Evolutionary conservation across 352 stramenopile species (phyloP).

Genomic region (Pilasporangium apinafurcum): DNA sequence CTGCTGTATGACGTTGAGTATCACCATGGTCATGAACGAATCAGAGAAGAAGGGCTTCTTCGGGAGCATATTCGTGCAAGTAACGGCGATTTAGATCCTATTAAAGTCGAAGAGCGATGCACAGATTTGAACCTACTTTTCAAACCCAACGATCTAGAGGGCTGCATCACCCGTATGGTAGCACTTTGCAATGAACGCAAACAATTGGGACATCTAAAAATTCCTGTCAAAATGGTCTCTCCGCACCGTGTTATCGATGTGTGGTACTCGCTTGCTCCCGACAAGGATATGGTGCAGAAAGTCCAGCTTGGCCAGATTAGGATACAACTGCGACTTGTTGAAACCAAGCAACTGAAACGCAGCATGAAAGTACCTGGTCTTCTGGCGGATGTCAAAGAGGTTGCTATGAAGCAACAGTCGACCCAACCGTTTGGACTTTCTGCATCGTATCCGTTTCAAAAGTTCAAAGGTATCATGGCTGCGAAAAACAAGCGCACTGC

Average conservation of each 20-base stretch:
- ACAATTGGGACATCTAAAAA: constrained; percentile 52
- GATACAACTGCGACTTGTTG: constrained; percentile 34
- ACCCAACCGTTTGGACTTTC: neutral
- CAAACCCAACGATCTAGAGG: constrained; percentile 52
- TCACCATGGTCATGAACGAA: constrained; percentile 41
- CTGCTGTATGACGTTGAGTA: constrained; percentile 72
- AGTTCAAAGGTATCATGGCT: constrained; percentile 6
- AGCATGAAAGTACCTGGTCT: constrained; percentile 26
- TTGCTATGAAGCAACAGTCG: constrained; percentile 1
- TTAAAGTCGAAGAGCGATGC: constrained; percentile 50
- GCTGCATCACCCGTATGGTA: constrained; percentile 56
- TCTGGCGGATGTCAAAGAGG: constrained; percentile 24
- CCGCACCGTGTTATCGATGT: constrained; percentile 47
- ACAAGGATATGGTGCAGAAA: constrained; percentile 67
- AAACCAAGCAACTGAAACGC: constrained; percentile 21
- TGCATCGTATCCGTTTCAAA: constrained; percentile 2
- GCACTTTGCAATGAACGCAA: constrained; percentile 32
- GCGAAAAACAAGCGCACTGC: constrained; percentile 1
- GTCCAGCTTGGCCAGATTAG: constrained; percentile 48
- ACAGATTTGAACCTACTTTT: constrained; percentile 63
- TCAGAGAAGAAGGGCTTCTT: constrained; percentile 54
- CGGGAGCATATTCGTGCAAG: constrained; percentile 47
- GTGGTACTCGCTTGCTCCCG: constrained; percentile 57
- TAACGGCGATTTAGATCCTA: constrained; percentile 47
- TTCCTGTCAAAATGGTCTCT: constrained; percentile 58